Base-by-base conservation (phyloP, 83 land plant species). In the Larix sibirica region DNA sequence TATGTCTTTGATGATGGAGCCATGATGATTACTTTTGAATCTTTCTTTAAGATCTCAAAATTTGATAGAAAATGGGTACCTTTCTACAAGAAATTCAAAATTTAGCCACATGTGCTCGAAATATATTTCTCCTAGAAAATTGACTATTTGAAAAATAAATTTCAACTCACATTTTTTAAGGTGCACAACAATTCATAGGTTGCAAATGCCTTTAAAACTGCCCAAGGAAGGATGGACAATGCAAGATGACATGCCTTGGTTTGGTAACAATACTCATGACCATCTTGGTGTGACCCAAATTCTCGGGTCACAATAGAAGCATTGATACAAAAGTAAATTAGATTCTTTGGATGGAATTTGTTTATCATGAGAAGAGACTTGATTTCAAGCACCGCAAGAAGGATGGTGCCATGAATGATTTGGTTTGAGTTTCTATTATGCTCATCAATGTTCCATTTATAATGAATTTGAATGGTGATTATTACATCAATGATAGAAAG, bases 271-370 rank as follows among this genome's bases (percentile, higher is more conserved):
- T 76, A 93, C 96, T 10, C 88, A 84, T 63, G 96, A 94, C 81
- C 96, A 94, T 33, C 96, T 95, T 21, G 96, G 96, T 38, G 92
- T 94, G 95, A 93, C 92, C 70, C 96, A 94, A 66, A 95, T 94
- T 94, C 83, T 85, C 92, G 18, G 96, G 96, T 16, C 96, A 94
- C 64, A 90, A 90, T 86, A 95, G 96, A 38, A 95, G 96, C 42
- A 86, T 83, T 77, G 96, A 94, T 85, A 82, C 89, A 9, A 93
- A 94, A 66, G 95, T 93, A 56, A 87, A 89, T 66, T 91, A 93
- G 82, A 93, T 93, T 42, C 95, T 93, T 66, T 90, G 96, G 74
- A 92, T 94, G 10, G 96, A 92, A 44, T 94, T 92, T 38, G 94
- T 94, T 71, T 94, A 92, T 18, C 90, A 92, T 80, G 95, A 92